Evolutionary conservation across 306 rosid genomes (phyloP).

Genomic region (Acacia acuminata): DNA sequence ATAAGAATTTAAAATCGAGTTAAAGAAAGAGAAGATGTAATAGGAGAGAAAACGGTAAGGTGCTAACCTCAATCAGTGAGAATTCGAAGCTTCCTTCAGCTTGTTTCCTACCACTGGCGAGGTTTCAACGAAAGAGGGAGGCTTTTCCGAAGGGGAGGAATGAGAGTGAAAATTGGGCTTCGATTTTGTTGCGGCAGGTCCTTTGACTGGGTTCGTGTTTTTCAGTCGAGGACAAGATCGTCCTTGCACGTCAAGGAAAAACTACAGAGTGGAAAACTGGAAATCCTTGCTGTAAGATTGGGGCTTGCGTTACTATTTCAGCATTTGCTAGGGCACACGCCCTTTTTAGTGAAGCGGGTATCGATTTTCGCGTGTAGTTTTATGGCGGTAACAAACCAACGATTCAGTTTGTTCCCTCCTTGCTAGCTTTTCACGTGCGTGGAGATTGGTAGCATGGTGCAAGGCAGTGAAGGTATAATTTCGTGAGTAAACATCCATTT

Average conservation of each 20-base stretch:
- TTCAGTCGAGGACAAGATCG: conserved; percentile 47
- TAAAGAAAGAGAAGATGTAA: neutral
- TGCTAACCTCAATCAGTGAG: conserved; percentile 57
- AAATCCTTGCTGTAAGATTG: neutral
- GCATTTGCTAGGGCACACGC: neutral
- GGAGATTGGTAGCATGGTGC: too few relatives aligned
- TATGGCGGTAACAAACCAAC: too few relatives aligned
- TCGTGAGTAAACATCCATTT: too few relatives aligned
- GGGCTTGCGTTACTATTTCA: neutral
- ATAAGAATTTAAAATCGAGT: neutral
- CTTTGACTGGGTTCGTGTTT: conserved; percentile 69
- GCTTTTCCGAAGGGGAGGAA: neutral
- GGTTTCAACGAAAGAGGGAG: conserved; percentile 33
- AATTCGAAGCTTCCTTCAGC: conserved; percentile 32
- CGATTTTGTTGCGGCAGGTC: conserved; percentile 66
- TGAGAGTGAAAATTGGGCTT: conserved; percentile 36
- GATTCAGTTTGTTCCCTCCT: too few relatives aligned
- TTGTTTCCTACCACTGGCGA: conserved; percentile 35
- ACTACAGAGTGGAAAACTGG: neutral
- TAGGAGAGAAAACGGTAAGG: conserved; percentile 15
- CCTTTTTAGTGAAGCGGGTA: neutral
- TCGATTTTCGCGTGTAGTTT: neutral
- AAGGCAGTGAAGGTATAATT: too few relatives aligned
- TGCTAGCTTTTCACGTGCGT: too few relatives aligned
- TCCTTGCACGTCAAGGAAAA: conserved; percentile 32